Conservation (phyloP, 495 filamentous ascomycete species). For the Aspergillus biplanus region DNA sequence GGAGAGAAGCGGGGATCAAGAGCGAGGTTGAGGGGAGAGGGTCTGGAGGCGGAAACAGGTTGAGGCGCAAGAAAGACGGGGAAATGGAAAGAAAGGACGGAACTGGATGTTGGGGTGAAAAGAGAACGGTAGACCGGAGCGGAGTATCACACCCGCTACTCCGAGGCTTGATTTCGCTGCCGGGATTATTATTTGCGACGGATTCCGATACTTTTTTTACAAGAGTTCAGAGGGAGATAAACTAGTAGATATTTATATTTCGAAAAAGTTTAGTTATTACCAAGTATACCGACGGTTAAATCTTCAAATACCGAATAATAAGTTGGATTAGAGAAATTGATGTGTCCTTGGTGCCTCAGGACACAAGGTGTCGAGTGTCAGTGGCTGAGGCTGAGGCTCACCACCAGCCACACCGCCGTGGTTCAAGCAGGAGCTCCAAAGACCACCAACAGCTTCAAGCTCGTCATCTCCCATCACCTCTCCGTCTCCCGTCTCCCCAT, state of each 20-base stretch:
- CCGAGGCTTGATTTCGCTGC: conserved; percentile 22
- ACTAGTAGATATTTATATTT: no score
- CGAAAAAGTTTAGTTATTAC: no score
- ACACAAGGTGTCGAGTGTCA: background rate
- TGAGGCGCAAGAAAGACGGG: conserved; percentile 27
- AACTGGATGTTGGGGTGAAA: conserved; percentile 33
- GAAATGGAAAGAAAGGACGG: conserved; percentile 39
- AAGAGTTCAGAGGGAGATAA: no score
- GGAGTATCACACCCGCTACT: conserved; percentile 32
- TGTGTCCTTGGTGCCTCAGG: conserved; percentile 25
- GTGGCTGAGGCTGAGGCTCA: conserved; percentile 12
- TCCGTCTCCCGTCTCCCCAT: background rate
- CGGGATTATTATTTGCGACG: background rate
- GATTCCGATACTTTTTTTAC: background rate
- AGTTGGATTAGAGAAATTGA: conserved; percentile 6
- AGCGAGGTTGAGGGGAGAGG: conserved; percentile 13
- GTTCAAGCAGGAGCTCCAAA: conserved; percentile 22
- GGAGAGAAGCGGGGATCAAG: conserved; percentile 7
- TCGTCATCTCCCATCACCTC: conserved; percentile 21
- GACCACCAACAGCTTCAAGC: conserved; percentile 21
- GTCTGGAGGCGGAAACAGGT: conserved; percentile 6
- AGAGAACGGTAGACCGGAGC: conserved; percentile 28
- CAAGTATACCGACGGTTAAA: no score
- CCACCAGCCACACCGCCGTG: conserved; percentile 19
- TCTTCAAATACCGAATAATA: no score